A percentile compares a stretch with the other conserved stretches of the same genome.
Conservation (phyloP, 2,329 filamentous ascomycete genomes). For the Alternaria brassicae region DNA sequence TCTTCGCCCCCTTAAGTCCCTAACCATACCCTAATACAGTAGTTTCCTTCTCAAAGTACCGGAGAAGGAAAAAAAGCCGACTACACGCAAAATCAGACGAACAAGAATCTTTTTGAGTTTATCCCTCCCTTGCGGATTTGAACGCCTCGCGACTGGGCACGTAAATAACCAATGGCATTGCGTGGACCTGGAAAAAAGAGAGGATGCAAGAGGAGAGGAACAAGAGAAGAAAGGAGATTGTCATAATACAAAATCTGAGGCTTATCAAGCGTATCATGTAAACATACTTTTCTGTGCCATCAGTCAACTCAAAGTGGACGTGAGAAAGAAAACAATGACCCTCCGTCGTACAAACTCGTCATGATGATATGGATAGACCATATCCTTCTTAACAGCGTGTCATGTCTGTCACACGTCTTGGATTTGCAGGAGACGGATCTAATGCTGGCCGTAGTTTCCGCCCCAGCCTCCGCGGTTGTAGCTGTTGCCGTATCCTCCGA, state of each 20-base stretch:
- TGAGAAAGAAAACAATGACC: constrained; percentile 27
- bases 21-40: constrained; percentile 25
- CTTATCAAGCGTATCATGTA: constrained; percentile 34
- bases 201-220: constrained; percentile 42
- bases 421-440: constrained; percentile 15
- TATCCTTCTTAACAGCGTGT: constrained; percentile 18
- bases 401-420: constrained; percentile 10
- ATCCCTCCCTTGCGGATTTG: constrained; percentile 35
- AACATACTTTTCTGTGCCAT: constrained; percentile 36
- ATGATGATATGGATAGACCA: constrained; percentile 34
- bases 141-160: constrained; percentile 35
- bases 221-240: constrained; percentile 34
- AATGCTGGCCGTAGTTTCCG: constrained; percentile 55
- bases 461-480: constrained; percentile 58
- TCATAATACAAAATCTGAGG: constrained; percentile 46
- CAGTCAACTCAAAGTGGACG: constrained; percentile 31
- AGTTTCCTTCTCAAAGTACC: constrained; percentile 15
- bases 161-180: constrained; percentile 26
- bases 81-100: constrained; percentile 22
- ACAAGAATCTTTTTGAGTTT: constrained; percentile 31
- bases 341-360: constrained; percentile 32
- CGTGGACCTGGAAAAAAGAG: constrained; percentile 33
- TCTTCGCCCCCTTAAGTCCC: constrained; percentile 11
- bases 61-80: constrained; percentile 18
- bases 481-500: constrained; percentile 52